Evolutionary conservation across 2,329 filamentous ascomycete species (phyloP), one percentile per base, ranked within the genome.

Genomic region (Botrytis tulipae): DNA sequence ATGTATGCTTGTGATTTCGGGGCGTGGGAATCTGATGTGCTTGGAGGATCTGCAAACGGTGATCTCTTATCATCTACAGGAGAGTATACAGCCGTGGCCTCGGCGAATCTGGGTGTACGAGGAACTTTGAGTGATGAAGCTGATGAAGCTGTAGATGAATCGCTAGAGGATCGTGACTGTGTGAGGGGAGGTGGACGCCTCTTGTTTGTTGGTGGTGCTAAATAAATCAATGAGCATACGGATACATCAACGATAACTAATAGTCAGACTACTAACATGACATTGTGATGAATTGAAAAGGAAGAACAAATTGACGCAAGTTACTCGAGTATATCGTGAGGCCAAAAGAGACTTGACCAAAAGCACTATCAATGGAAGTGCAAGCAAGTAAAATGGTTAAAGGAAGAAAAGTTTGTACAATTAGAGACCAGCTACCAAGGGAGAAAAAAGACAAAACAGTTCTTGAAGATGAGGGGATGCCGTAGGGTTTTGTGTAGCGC

Each of bases 41-140:
- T 85, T 60, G 88, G 87, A 66, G 87, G 86, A 75, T 90, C 87
- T 78, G 86, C 85, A 78, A 92, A 92, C 14, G 89, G 89, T 46
- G 86, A 86, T 73, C 82, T 82, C 70, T 79, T 80, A 78, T 80
- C 80, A 75, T 94, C 91, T 79, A 94, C 85, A 60, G 93, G 93
- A 65, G 93, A 95, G 84, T 94, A 86, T 70, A 95, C 90, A 42
- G 92, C 88, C 44, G 93, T 95, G 62, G 92, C 92, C 85, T 95
- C 93, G 72, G 91, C 92, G 80, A 95, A 95, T 80, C 93, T 91
- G 79, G 93, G 91, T 78, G 91, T 92, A 80, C 93, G 88, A 75
- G 91, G 91, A 57, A 88, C 85, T 84, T 92, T 93, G 76, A 85
- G 79, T 68, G 84, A 84, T 9, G 81, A 77, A 66, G 78, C 79